phyloP scores from a whole-genome alignment of 163 green algal species.

The Chlorella variabilis region DNA sequence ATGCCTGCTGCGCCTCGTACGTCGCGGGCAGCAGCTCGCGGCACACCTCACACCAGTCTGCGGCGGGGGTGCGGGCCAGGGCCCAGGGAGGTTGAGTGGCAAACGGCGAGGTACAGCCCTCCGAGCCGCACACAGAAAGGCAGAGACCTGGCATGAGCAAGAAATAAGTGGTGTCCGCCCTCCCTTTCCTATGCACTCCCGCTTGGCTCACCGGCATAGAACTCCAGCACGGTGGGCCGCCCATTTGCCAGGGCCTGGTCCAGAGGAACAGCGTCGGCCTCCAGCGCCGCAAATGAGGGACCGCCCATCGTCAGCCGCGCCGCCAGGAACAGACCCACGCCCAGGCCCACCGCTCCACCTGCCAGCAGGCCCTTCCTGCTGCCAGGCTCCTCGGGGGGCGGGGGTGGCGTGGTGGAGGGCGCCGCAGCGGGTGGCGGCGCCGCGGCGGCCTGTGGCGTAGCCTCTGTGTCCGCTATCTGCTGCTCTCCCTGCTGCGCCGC shows the following conservation, averaged over 20 bases:
- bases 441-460: neutral
- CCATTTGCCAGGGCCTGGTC: conserved; percentile 85
- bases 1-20: conserved; percentile 79
- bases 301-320: conserved; percentile 52
- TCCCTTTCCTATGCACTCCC: no score
- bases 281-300: conserved; percentile 74
- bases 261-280: conserved; percentile 69
- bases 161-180: no score
- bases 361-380: conserved; percentile 57
- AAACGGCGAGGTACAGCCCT: neutral
- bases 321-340: conserved; percentile 69
- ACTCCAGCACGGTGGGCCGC: conserved; percentile 93
- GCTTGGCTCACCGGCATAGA: conserved; percentile 90
- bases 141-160: no score
- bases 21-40: conserved; percentile 77
- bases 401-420: neutral
- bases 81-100: neutral
- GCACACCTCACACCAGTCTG: conserved; percentile 87
- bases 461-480: neutral
- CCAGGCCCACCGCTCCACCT: conserved; percentile 62
- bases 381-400: neutral
- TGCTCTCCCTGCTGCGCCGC: neutral
- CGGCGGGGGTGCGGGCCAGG: neutral
- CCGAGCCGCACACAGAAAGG: neutral
- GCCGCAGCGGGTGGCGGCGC: neutral